Conservation (phyloP, 768 basidiomycete genomes). For the Kwoniella pini region DNA sequence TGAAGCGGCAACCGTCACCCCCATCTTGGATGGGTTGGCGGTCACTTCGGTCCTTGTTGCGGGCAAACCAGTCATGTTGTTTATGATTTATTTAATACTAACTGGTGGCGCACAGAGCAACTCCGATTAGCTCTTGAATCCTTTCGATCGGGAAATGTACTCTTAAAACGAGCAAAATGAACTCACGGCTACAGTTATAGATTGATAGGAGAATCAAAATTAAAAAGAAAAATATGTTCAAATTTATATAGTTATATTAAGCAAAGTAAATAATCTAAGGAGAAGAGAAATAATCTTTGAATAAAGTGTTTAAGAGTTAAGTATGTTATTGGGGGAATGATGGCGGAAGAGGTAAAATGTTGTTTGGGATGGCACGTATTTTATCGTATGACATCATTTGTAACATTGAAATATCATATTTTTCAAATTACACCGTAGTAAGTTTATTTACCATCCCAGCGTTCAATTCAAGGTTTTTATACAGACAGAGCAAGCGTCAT, state of each 20-base stretch:
- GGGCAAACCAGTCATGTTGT: slow-evolving; percentile 5
- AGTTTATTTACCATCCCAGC: not conserved
- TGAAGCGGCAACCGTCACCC: slow-evolving; percentile 70
- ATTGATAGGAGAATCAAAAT: not conserved
- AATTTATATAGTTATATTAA: slow-evolving; percentile 1
- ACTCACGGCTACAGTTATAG: slow-evolving; percentile 22
- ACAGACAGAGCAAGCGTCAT: slow-evolving; percentile 2
- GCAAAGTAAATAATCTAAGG: not conserved
- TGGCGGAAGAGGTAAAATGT: not conserved
- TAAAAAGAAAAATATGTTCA: not conserved
- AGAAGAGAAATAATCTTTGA: not conserved
- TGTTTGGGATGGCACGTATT: not conserved
- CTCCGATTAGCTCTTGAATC: too few relatives aligned
- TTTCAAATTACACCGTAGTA: not conserved
- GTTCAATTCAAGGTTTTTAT: not conserved
- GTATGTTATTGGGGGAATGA: not conserved
- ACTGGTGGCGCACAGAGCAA: not conserved
- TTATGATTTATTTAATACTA: slow-evolving; percentile 11
- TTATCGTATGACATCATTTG: slow-evolving; percentile 17
- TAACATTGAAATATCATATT: too few relatives aligned
- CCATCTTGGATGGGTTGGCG: slow-evolving; percentile 56
- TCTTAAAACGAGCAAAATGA: not conserved
- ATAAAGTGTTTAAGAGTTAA: not conserved
- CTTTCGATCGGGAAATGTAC: not conserved
- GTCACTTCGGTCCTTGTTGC: slow-evolving; percentile 37